phyloP scores from a whole-genome alignment of 2,329 filamentous ascomycete genomes.

The Diaporthe destruens region DNA sequence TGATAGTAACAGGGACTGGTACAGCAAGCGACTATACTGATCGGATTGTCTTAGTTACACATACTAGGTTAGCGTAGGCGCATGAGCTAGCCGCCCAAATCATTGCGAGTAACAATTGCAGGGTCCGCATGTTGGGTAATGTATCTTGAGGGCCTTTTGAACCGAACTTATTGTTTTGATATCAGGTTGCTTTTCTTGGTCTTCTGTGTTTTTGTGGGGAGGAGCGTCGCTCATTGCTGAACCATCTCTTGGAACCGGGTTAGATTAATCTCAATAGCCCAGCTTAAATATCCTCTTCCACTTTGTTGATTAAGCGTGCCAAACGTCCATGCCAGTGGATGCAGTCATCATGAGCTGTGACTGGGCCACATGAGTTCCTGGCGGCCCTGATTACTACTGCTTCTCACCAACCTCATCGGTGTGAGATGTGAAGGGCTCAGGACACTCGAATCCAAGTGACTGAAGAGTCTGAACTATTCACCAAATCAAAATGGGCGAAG shows the following conservation, averaged over 20 bases:
- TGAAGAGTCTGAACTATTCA: neutral
- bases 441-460: neutral
- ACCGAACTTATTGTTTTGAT: neutral
- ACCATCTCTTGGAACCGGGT: neutral
- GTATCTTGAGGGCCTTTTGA: neutral
- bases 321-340: no score
- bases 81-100: neutral
- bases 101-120: neutral
- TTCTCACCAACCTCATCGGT: no score
- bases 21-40: neutral
- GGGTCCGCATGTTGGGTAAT: neutral
- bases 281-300: neutral
- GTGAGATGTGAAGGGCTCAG: no score
- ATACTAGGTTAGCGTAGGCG: neutral
- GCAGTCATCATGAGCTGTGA: neutral
- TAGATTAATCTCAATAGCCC: neutral
- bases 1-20: neutral
- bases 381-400: neutral
- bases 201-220: no score
- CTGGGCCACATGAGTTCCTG: neutral
- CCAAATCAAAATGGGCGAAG: rapidly evolving
- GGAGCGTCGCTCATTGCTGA: no score
- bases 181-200: no score
- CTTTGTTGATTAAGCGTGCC: rapidly evolving
- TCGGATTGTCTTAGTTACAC: neutral